Evolutionary conservation across 1,139 yeast genomes (phyloP).

Genomic region (Pichia sp.): DNA sequence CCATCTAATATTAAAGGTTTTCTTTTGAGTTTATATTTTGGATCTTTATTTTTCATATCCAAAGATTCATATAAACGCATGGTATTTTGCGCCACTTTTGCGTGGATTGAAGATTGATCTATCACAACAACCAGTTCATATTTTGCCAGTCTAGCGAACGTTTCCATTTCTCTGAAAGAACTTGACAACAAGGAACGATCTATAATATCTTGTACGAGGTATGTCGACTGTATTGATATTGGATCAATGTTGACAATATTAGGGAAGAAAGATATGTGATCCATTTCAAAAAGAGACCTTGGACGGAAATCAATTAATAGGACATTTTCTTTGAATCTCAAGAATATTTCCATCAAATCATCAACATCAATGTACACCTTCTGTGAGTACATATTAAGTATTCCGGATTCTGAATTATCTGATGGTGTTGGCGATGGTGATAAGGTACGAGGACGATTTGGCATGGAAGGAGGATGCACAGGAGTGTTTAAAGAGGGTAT

Average conservation of each 20-base stretch:
- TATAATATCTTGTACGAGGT: slow-evolving; percentile 34
- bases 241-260: slow-evolving; percentile 65
- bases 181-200: slow-evolving; percentile 32
- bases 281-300: slow-evolving; percentile 44
- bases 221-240: slow-evolving; percentile 36
- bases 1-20: slow-evolving; percentile 58
- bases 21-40: slow-evolving; percentile 46
- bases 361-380: slow-evolving; percentile 17
- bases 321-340: slow-evolving; percentile 27
- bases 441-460: slow-evolving; percentile 12
- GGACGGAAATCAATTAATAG: slow-evolving; percentile 59
- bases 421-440: slow-evolving; percentile 13
- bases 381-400: slow-evolving; percentile 7
- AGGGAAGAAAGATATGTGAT: slow-evolving; percentile 49
- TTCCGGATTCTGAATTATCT: neutral
- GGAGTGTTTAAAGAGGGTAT: neutral
- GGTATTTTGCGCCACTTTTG: slow-evolving; percentile 26
- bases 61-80: slow-evolving; percentile 36
- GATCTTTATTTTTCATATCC: slow-evolving; percentile 32
- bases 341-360: slow-evolving; percentile 25
- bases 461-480: neutral
- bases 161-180: slow-evolving; percentile 36
- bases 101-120: slow-evolving; percentile 37
- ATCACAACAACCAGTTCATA: slow-evolving; percentile 57
- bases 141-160: slow-evolving; percentile 44